Conservation (phyloP, 1,139 yeast genomes). For the Yamadazyma kanchanaburiensis region DNA sequence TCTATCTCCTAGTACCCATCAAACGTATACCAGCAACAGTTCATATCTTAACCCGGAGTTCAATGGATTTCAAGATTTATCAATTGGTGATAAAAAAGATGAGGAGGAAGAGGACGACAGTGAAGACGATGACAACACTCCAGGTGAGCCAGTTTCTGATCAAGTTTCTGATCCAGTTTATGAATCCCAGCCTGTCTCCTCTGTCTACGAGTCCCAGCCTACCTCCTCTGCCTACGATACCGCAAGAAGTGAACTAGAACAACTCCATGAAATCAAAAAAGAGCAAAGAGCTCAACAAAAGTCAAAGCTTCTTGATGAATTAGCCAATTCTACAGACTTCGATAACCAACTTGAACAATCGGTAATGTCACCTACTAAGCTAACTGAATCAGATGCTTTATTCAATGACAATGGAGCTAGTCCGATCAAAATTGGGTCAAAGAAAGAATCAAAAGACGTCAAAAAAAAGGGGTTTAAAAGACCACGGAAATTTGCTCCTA, state of each 20-base stretch:
- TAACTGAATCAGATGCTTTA: constrained; percentile 22
- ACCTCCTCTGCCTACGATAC: constrained; percentile 9
- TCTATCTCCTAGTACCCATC: constrained; percentile 17
- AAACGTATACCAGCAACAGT: constrained; percentile 7
- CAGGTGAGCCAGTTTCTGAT: constrained; percentile 1
- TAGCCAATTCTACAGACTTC: constrained; percentile 30
- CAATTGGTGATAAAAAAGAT: constrained; percentile 17
- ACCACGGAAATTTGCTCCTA: constrained; percentile 33
- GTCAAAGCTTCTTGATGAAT: constrained; percentile 32
- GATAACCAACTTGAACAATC: constrained; percentile 18
- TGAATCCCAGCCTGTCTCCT: background rate
- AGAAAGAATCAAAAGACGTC: constrained; percentile 14
- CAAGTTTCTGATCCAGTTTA: too few relatives aligned
- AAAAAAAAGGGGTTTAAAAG: constrained; percentile 35
- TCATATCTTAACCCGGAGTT: constrained; percentile 12
- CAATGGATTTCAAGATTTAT: constrained; percentile 26
- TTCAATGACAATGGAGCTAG: constrained; percentile 32
- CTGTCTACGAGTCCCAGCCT: background rate
- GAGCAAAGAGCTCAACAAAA: constrained; percentile 36
- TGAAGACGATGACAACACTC: constrained; percentile 6
- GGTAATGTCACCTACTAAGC: constrained; percentile 18
- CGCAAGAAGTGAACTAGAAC: constrained; percentile 27
- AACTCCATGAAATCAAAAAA: constrained; percentile 27
- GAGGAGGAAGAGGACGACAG: constrained; percentile 16
- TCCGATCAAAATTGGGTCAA: constrained; percentile 24